Base-by-base conservation (phyloP, 2,329 filamentous ascomycete species). In the Hortaea sp. region DNA sequence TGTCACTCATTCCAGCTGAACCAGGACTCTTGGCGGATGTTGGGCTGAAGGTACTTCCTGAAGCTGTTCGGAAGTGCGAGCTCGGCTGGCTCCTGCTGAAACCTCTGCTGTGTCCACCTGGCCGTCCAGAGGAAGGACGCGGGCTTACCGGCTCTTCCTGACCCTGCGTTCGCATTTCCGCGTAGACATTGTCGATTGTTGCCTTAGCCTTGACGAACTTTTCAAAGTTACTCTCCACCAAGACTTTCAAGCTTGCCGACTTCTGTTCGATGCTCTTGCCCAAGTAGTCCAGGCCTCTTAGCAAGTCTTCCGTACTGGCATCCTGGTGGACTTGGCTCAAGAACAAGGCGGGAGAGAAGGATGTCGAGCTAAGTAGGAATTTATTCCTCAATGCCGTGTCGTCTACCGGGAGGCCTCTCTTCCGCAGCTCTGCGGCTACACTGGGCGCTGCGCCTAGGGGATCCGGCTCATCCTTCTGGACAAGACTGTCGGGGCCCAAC, bases 151-250 rank as follows among this genome's bases (percentile, higher is more conserved):
- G 44, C 12, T 63, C 49, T 43, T 76, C 67, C 38, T 69, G 66
- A 72, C 89, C 74, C 79, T 95, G 76, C 31, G 76, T 76, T 29
- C 77, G 73, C 92, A 98, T 98, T 66, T 98, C 92, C 51, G 83
- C 94, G 69, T 98, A 98, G 44, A 98, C 92, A 68, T 94, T 94
- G 69, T 98, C 92, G 59, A 98, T 97, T 6, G 90, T 97, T 12
- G 90, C 87, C 66, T 98, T 98, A 39, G 92, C 92, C 52, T 88
- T 84, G 46, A 98, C 92, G 70, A 98, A 98, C 54, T 90, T 84
- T 67, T 98, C 94, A 63, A 98, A 98, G 65, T 98, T 98, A 53
- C 87, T 90, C 66, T 98, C 92, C 27, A 98, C 92, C 12, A 98
- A 76, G 7, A 94, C 85, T 64, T 98, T 98, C 50, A 98, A 77